These are phyloP conservation scores for Corymbia maculata DNA, from an alignment of 345 rosid genomes.

Conservation along the genomic window DNA sequence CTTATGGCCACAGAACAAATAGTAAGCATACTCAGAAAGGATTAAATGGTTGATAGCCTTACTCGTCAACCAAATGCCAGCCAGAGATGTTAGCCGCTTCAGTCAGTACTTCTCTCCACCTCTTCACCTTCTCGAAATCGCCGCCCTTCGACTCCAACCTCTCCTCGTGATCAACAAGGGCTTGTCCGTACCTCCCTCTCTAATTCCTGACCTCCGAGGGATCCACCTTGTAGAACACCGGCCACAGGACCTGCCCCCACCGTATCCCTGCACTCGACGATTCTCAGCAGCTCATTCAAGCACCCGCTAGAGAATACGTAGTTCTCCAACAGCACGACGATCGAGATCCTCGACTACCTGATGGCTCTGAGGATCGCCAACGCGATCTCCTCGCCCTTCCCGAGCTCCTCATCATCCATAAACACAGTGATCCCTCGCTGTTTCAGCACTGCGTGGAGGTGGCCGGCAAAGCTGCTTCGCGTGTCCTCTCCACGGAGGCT, in stretches of 20 bases:
- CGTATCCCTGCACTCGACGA: background rate
- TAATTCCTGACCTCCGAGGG: constrained; percentile 5
- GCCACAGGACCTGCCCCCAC: background rate
- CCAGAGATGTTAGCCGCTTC: background rate
- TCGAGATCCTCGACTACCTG: background rate
- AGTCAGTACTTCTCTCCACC: constrained; percentile 3
- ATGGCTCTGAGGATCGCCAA: background rate
- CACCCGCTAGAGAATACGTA: constrained; percentile 11
- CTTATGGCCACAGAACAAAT: background rate
- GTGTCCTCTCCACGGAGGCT: constrained; percentile 17
- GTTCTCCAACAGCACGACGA: constrained; percentile 1
- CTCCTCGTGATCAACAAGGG: background rate
- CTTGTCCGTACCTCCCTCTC: background rate
- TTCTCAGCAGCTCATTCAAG: constrained; percentile 10
- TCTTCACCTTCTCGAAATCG: background rate
- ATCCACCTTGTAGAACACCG: constrained; percentile 11
- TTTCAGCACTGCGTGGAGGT: background rate
- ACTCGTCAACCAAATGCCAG: background rate
- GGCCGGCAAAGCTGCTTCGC: background rate
- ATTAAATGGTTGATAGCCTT: background rate
- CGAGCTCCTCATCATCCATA: background rate
- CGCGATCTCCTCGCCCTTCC: background rate
- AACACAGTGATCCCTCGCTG: background rate
- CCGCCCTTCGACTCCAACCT: background rate
- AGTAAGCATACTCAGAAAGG: background rate